Percentiles rank a stretch among this genome's conserved stretches.
Conservation (phyloP, 441 rosid genomes). For the Omphalea diandra region DNA sequence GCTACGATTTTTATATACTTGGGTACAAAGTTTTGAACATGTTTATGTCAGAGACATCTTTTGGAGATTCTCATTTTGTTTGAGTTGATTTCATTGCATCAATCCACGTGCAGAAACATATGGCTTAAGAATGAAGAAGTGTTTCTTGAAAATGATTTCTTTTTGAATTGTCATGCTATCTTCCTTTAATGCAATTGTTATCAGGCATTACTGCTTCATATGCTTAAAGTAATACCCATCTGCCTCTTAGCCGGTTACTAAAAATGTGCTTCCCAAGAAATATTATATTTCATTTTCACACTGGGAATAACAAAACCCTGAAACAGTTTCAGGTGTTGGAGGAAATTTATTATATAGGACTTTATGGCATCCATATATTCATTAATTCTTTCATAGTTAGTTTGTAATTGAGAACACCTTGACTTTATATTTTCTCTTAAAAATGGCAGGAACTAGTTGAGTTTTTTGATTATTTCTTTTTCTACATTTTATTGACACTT, state of each 20-base stretch:
- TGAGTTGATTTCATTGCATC: background rate
- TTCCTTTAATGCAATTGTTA: background rate
- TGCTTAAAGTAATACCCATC: no score
- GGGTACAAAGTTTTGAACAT: background rate
- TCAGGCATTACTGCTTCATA: background rate
- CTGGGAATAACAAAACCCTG: background rate
- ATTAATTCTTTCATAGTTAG: background rate
- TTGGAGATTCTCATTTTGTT: background rate
- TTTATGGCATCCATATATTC: background rate
- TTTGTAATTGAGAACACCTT: background rate
- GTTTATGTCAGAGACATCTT: background rate
- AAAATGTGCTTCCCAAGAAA: background rate
- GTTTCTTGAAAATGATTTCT: background rate
- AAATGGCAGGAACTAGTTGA: background rate
- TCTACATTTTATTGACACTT: constrained; percentile 19
- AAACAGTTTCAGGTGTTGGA: background rate
- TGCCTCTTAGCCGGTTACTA: background rate
- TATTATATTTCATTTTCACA: background rate
- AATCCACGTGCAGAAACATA: background rate
- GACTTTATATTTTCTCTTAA: background rate
- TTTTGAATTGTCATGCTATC: background rate
- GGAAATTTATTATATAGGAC: background rate
- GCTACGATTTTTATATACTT: no score
- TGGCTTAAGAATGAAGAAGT: background rate
- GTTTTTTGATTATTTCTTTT: no score